phyloP scores from a whole-genome alignment of 2,329 filamentous ascomycete species.

The Cordyceps cateniannulata region DNA sequence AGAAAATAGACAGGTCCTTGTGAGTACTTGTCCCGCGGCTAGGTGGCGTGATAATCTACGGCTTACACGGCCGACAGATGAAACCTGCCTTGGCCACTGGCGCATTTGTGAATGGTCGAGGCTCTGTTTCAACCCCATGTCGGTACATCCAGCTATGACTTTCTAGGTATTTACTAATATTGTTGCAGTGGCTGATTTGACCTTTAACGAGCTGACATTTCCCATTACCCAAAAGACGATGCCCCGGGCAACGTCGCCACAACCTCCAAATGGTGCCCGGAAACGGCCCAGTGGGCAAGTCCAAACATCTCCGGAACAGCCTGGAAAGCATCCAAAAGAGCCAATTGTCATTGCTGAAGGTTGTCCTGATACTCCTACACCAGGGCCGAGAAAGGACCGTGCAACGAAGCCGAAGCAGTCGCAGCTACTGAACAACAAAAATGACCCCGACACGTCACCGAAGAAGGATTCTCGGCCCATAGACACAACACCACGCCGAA shows the following conservation, averaged over 20 bases:
- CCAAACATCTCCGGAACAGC: neutral
- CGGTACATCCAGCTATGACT: neutral
- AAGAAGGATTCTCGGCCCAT: neutral
- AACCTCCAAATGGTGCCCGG: neutral
- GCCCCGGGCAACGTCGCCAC: constrained; percentile 23
- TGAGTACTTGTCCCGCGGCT: constrained; percentile 14
- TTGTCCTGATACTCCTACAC: neutral
- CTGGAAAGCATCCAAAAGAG: neutral
- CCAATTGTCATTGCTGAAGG: neutral
- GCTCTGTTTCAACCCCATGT: constrained; percentile 9
- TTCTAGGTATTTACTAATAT: constrained; percentile 14
- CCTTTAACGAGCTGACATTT: constrained; percentile 46
- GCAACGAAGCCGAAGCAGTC: neutral
- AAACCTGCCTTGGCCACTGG: constrained; percentile 27
- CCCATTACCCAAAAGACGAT: constrained; percentile 23
- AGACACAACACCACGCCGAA: neutral
- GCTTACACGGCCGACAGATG: constrained; percentile 20
- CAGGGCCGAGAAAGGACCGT: neutral
- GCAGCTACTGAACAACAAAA: neutral
- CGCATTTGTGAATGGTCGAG: constrained; percentile 27
- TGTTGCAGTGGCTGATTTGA: constrained; percentile 42
- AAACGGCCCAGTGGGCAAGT: neutral
- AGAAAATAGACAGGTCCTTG: constrained; percentile 29
- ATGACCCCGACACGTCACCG: neutral
- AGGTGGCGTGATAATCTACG: neutral